phyloP scores from a whole-genome alignment of 768 basidiomycete genomes.

The Piloderma croceum region DNA sequence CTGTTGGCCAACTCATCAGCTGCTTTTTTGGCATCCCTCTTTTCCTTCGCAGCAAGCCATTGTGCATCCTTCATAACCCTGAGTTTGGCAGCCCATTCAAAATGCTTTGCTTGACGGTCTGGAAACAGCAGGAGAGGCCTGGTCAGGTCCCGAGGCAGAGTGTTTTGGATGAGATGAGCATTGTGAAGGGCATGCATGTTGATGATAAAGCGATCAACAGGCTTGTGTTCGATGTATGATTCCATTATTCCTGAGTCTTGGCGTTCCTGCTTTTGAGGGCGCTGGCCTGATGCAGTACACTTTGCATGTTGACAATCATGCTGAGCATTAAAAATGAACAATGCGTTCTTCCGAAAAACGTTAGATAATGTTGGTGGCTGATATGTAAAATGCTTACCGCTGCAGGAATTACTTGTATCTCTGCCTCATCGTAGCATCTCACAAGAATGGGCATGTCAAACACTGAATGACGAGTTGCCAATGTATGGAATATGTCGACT shows the following conservation, averaged over 20 bases:
- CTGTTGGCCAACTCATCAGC: too few species aligned
- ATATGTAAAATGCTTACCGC: constrained; percentile 3
- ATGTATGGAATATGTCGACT: constrained; percentile 5
- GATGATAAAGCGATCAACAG: constrained; percentile 16
- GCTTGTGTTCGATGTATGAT: constrained; percentile 14
- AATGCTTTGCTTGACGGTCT: constrained; percentile 4
- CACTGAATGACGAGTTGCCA: constrained; percentile 1
- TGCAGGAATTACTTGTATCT: background rate
- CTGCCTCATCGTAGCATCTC: constrained; percentile 1
- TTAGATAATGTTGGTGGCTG: constrained; percentile 8
- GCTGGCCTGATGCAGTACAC: constrained; percentile 10
- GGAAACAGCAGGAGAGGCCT: constrained; percentile 12
- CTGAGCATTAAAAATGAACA: constrained; percentile 20
- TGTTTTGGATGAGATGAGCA: constrained; percentile 19
- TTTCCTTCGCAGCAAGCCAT: too few species aligned
- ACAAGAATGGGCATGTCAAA: constrained; percentile 9
- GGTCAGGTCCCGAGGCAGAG: constrained; percentile 15
- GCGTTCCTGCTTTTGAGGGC: constrained; percentile 16
- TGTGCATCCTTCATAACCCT: too few species aligned
- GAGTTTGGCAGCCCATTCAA: constrained; percentile 6
- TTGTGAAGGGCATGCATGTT: constrained; percentile 29
- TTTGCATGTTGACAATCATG: constrained; percentile 16
- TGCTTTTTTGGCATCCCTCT: too few species aligned
- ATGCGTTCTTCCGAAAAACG: constrained; percentile 12
- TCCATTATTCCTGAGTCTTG: constrained; percentile 8